Conservation (phyloP, 495 filamentous ascomycete species). For the Penicillium malachiteum region DNA sequence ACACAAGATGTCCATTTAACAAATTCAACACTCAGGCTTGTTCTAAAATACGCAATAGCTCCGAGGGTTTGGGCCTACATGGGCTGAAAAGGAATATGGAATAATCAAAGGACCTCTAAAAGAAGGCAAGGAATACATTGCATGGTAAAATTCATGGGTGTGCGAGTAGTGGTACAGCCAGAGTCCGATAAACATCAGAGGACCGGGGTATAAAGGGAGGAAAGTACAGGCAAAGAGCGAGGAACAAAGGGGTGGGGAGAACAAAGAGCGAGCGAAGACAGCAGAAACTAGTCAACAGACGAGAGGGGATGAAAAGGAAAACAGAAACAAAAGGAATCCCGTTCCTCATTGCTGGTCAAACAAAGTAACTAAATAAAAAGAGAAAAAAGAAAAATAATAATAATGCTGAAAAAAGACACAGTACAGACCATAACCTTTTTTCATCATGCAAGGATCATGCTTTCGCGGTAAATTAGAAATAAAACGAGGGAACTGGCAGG, state of each 20-base stretch:
- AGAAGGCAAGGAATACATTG: too few relatives aligned
- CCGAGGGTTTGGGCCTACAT: neutral
- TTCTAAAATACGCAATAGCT: too few relatives aligned
- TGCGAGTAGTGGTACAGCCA: slow-evolving; percentile 41
- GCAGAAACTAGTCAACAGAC: neutral
- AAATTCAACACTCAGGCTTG: too few relatives aligned
- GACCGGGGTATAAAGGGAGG: slow-evolving; percentile 33
- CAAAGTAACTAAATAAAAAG: neutral
- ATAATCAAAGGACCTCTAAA: too few relatives aligned
- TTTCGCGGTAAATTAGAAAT: slow-evolving; percentile 13
- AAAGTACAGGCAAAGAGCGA: slow-evolving; percentile 5
- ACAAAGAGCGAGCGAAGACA: slow-evolving; percentile 15
- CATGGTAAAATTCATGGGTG: slow-evolving; percentile 8
- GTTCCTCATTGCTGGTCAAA: slow-evolving; percentile 12
- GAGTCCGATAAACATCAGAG: slow-evolving; percentile 35
- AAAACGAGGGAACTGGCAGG: slow-evolving; percentile 10
- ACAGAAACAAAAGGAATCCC: slow-evolving; percentile 23
- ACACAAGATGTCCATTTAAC: too few relatives aligned
- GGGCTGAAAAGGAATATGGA: neutral
- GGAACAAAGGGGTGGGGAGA: too few relatives aligned
- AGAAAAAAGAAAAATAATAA: slow-evolving; percentile 4
- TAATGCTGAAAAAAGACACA: slow-evolving; percentile 7
- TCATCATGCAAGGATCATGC: slow-evolving; percentile 25
- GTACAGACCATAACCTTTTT: slow-evolving; percentile 6
- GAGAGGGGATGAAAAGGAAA: neutral